Evolutionary conservation across 23 red algal genomes (phyloP).

Genomic region (Gracilaria gracilis): DNA sequence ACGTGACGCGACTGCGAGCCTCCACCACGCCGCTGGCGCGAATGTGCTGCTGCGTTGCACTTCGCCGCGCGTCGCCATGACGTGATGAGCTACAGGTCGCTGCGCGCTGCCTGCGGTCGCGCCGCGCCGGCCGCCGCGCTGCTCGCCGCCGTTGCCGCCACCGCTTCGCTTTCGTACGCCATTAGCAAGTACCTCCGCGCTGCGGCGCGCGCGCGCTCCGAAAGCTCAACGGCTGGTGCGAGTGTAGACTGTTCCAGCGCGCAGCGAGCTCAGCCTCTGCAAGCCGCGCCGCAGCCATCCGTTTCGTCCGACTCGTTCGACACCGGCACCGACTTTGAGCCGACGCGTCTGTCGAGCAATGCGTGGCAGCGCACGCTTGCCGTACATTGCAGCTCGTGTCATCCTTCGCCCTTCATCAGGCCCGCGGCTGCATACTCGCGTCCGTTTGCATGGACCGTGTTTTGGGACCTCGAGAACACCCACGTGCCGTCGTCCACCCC

Average conservation of each 20-base stretch:
- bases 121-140: not conserved
- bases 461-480: constrained; percentile 66
- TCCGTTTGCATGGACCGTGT: constrained; percentile 35
- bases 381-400: not conserved
- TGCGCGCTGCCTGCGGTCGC: not conserved
- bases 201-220: not conserved
- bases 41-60: not conserved
- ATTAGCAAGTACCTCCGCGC: not conserved
- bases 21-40: too few relatives aligned
- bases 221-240: too few relatives aligned
- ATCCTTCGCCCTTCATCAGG: not conserved
- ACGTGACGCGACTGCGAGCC: not conserved
- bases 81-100: not conserved
- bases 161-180: not conserved
- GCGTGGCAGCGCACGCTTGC: not conserved
- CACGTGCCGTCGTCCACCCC: constrained; percentile 1
- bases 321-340: too few relatives aligned
- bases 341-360: not conserved
- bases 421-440: not conserved
- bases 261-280: too few relatives aligned
- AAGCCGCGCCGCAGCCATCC: too few relatives aligned
- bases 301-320: too few relatives aligned
- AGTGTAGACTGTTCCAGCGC: too few relatives aligned
- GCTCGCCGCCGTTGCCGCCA: not conserved
- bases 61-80: not conserved